phyloP scores from a whole-genome alignment of 768 basidiomycete species.

The Lentinula lateritia region DNA sequence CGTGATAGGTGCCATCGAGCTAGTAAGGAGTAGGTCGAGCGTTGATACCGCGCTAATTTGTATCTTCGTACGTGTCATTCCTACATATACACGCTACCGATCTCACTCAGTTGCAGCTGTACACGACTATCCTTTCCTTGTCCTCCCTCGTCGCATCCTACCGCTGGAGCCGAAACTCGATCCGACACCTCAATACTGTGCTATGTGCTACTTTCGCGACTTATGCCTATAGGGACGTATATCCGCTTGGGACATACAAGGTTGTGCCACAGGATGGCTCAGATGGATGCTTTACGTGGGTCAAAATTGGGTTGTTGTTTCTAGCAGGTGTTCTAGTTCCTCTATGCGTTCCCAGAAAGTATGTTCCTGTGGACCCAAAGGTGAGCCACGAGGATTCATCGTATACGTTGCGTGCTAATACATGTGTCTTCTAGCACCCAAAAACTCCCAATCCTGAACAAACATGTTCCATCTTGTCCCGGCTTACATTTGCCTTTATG shows the following conservation, averaged over 20 bases:
- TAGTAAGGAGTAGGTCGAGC: constrained; percentile 25
- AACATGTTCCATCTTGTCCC: constrained; percentile 33
- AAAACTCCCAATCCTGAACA: constrained; percentile 33
- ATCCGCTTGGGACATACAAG: constrained; percentile 53
- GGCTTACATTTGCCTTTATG: constrained; percentile 34
- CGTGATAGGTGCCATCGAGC: constrained; percentile 38
- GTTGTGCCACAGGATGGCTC: constrained; percentile 38
- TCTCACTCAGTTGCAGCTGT: constrained; percentile 24
- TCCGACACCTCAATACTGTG: constrained; percentile 43
- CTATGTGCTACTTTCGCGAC: constrained; percentile 40
- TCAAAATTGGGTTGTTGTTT: constrained; percentile 38
- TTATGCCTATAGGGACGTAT: constrained; percentile 55
- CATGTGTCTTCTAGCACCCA: neutral
- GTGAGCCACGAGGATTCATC: constrained; percentile 7
- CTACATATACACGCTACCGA: neutral
- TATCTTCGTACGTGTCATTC: constrained; percentile 22
- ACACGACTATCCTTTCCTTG: constrained; percentile 37
- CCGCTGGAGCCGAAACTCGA: constrained; percentile 29
- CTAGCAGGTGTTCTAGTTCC: constrained; percentile 46
- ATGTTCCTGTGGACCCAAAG: constrained; percentile 52
- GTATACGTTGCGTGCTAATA: neutral
- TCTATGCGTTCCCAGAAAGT: constrained; percentile 47
- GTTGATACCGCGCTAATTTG: constrained; percentile 22
- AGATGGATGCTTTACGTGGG: constrained; percentile 49
- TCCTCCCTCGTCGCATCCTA: constrained; percentile 30